Evolutionary conservation across 768 basidiomycete species (phyloP), one percentile per base, ranked within the genome.

Genomic region (Tulasnella sp.): DNA sequence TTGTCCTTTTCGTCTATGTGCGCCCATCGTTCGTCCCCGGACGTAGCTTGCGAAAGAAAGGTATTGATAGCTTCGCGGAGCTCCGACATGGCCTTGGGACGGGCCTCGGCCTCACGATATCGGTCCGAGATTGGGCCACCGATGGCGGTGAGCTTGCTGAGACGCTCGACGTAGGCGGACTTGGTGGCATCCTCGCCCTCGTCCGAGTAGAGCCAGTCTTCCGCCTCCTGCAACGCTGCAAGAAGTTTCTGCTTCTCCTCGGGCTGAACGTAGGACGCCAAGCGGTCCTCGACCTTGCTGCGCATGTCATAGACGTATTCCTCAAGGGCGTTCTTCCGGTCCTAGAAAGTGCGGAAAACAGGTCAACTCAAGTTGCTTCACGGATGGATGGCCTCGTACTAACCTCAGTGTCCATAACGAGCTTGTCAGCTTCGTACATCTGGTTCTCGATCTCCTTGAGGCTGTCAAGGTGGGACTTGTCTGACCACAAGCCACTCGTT

Each of bases 291-390:
- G 80, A 99, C 90, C 87, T 98, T 97, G 86, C 90, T 88, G 52
- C 96, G 94, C 83, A 89, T 96, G 85, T 99, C 97, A 87, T 98
- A 98, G 79, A 99, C 93, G 87, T 97, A 98, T 87, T 99, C 98
- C 87, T 99, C 97, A 19, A 99, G 91, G 5, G 97, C 96, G 84
- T 99, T 99, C 88, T 98, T 99, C 86, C 94, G 92, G 86, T 99
- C 94, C 95, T 97, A 78, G 34, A 56, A n/a, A 71, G 31, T 16
- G 31, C 16, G 31, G 34, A 39, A 36, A n/a, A 73, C 48, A 46
- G 14, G 75, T 81, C 48, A 82, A 81, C 76, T 76, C 52, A 36
- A 5, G 46, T 19, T 34, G 81, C 73, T 34, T 36, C 18, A 73
- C 39, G 31, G n/a, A 71, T 24, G 12, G 18, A 73, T 72, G 46